Percentiles rank a stretch among this genome's conserved stretches.
Evolutionary conservation across 495 filamentous ascomycete species (phyloP).

Genomic region (Xylaria acuta): DNA sequence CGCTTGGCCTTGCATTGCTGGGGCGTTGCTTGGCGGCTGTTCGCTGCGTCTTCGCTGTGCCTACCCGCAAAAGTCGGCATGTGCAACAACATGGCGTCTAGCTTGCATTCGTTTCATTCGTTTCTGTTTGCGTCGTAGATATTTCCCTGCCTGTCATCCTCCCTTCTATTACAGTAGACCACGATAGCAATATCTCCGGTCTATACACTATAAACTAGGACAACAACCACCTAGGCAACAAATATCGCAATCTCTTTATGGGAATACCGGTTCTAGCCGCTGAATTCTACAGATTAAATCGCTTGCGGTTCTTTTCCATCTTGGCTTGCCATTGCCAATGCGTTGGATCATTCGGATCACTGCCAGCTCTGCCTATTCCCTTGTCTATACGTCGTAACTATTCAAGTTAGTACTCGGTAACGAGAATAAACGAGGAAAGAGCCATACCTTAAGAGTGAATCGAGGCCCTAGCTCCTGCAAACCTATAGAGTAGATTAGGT

Average conservation of each 20-base stretch:
- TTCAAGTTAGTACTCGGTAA: slow-evolving; percentile 24
- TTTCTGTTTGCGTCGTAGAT: background rate
- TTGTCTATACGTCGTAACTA: slow-evolving; percentile 88
- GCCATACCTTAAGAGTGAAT: slow-evolving; percentile 35
- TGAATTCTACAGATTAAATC: slow-evolving; percentile 78
- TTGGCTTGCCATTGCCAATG: slow-evolving; percentile 92
- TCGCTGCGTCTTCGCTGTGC: background rate
- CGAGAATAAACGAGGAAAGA: background rate
- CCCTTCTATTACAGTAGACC: background rate
- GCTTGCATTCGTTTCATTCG: background rate
- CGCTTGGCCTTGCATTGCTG: background rate
- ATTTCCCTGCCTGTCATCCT: background rate
- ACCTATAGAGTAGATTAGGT: slow-evolving; percentile 28
- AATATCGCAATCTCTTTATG: background rate
- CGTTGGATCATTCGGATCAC: slow-evolving; percentile 69
- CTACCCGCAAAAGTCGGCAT: background rate
- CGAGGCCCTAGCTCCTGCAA: slow-evolving; percentile 40
- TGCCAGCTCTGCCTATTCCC: slow-evolving; percentile 80
- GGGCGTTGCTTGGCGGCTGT: background rate
- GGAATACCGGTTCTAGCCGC: background rate
- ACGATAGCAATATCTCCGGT: background rate
- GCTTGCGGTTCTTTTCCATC: slow-evolving; percentile 92
- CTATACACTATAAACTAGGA: background rate
- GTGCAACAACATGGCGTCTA: background rate
- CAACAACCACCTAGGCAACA: background rate